A percentile compares a stretch with the other conserved stretches of the same genome.
These are phyloP conservation scores for Eragrostis nindensis DNA, from an alignment of 176 grass and related monocot species.

Conservation along the genomic window DNA sequence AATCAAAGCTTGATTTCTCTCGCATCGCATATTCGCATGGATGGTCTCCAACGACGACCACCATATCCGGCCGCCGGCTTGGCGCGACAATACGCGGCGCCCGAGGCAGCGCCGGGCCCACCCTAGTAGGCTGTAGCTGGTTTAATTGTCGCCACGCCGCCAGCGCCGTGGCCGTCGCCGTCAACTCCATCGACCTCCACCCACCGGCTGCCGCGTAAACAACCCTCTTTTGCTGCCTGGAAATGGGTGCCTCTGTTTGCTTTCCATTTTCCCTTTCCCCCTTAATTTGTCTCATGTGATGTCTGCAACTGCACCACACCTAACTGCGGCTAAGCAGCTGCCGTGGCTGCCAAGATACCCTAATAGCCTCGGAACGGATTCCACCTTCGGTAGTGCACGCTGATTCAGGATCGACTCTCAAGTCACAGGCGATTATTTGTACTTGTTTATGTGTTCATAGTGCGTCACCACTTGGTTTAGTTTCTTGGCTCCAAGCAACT, in stretches of 20 bases:
- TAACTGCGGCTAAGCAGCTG: background rate
- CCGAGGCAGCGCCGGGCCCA: background rate
- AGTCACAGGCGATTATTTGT: background rate
- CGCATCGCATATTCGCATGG: background rate
- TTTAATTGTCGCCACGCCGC: background rate
- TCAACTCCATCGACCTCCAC: background rate
- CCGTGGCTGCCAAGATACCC: background rate
- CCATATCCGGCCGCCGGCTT: too few species aligned
- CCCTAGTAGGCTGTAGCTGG: too few species aligned
- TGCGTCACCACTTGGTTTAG: background rate
- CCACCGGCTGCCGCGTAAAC: background rate
- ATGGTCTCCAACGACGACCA: too few species aligned
- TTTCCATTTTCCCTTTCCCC: background rate
- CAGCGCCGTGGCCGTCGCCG: background rate
- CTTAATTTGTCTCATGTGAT: background rate
- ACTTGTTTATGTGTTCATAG: background rate
- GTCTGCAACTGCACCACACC: background rate
- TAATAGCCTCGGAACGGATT: background rate
- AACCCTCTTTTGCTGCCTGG: background rate
- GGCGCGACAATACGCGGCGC: background rate
- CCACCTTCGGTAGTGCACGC: background rate
- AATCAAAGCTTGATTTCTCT: too few species aligned
- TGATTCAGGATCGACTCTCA: slow-evolving; percentile 18
- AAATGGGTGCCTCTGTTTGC: background rate
- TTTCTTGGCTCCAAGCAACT: background rate